Evolutionary conservation across 2,329 filamentous ascomycete genomes (phyloP).

Genomic region (Fusarium sp.): DNA sequence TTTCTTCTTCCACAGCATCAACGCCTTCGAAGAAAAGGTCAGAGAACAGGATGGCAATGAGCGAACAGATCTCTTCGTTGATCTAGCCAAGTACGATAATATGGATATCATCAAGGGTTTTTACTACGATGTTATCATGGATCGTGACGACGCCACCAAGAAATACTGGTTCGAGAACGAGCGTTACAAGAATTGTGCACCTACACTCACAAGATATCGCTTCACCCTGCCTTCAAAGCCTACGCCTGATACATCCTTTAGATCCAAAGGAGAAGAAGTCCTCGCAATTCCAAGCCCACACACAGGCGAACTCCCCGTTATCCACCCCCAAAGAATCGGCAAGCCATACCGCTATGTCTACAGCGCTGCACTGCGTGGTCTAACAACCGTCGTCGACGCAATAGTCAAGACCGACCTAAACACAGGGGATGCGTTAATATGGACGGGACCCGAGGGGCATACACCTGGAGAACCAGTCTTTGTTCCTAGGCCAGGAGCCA

Average conservation of each 20-base stretch:
- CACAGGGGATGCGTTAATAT: constrained; percentile 64
- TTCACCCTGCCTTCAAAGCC: constrained; percentile 52
- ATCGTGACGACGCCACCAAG: constrained; percentile 60
- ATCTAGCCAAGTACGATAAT: constrained; percentile 73
- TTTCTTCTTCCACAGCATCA: constrained; percentile 85
- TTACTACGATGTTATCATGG: constrained; percentile 76
- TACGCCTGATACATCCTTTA: constrained; percentile 28
- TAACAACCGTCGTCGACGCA: constrained; percentile 70
- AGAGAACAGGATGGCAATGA: constrained; percentile 51
- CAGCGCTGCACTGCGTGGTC: constrained; percentile 65
- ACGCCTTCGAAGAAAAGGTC: constrained; percentile 74
- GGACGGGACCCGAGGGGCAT: constrained; percentile 68
- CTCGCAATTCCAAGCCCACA: constrained; percentile 65
- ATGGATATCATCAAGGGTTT: constrained; percentile 73
- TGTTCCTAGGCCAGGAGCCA: constrained; percentile 59
- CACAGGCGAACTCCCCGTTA: constrained; percentile 72
- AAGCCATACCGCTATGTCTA: constrained; percentile 71
- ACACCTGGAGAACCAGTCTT: constrained; percentile 79
- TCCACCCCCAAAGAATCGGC: constrained; percentile 68
- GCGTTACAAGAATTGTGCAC: constrained; percentile 52
- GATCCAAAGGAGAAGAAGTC: constrained; percentile 49
- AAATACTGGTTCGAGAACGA: constrained; percentile 58
- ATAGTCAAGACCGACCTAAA: constrained; percentile 74
- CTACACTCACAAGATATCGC: constrained; percentile 58
- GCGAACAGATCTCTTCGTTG: constrained; percentile 68